These are phyloP conservation scores for Cyclocybe aegerita DNA, from an alignment of 768 basidiomycete genomes.

Conservation along the genomic window DNA sequence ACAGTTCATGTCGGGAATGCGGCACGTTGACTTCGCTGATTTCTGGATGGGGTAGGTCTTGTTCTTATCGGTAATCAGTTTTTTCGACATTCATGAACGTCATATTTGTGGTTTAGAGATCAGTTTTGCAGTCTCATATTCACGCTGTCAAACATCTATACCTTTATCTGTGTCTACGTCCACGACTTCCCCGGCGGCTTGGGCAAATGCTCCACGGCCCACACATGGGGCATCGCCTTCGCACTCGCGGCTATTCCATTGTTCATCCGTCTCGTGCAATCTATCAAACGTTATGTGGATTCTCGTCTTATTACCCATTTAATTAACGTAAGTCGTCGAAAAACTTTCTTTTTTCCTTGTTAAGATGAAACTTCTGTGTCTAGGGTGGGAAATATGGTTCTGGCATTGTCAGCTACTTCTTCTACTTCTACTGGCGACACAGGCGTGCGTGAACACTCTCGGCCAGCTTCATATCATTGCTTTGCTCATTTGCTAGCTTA, in stretches of 20 bases:
- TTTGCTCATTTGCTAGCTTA: conserved; percentile 9
- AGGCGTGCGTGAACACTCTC: conserved; percentile 38
- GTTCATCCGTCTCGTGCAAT: conserved; percentile 78
- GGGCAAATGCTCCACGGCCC: conserved; percentile 44
- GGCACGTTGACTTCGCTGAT: conserved; percentile 82
- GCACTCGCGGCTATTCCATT: conserved; percentile 66
- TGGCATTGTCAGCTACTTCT: conserved; percentile 62
- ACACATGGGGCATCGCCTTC: conserved; percentile 63
- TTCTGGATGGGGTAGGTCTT: conserved; percentile 82
- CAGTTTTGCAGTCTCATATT: conserved; percentile 82
- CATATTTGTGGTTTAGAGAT: conserved; percentile 45
- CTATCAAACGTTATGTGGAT: conserved; percentile 83
- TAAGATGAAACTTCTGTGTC: not conserved
- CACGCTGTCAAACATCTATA: conserved; percentile 69
- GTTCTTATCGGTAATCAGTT: not conserved
- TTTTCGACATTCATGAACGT: not conserved
- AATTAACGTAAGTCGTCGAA: conserved; percentile 63
- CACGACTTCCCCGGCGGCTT: conserved; percentile 50
- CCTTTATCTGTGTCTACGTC: conserved; percentile 73
- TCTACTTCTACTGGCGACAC: conserved; percentile 80
- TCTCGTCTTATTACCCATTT: conserved; percentile 74
- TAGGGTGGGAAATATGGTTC: conserved; percentile 84
- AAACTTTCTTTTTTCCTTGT: not conserved
- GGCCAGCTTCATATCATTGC: not conserved
- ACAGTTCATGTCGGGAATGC: conserved; percentile 67